phyloP scores from a whole-genome alignment of 2,329 filamentous ascomycete species.

The Phyllachora maydis region DNA sequence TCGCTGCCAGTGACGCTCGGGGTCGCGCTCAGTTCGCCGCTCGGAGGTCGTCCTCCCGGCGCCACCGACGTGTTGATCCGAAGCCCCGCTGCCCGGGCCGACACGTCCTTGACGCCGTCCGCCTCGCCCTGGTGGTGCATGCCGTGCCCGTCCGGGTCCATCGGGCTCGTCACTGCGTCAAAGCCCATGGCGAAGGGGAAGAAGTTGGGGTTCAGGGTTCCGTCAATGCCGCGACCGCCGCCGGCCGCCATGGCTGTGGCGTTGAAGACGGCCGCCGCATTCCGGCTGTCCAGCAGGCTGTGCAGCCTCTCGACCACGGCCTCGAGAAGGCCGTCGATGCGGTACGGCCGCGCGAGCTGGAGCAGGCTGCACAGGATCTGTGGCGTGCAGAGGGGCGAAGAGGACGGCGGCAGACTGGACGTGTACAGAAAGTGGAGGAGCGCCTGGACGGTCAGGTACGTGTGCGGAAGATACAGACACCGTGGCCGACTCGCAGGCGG shows the following conservation, averaged over 20 bases:
- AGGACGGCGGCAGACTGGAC: constrained; percentile 58
- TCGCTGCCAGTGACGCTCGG: constrained; percentile 31
- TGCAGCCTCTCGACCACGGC: constrained; percentile 84
- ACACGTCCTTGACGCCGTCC: constrained; percentile 11
- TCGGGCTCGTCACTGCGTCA: constrained; percentile 15
- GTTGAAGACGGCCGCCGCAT: constrained; percentile 94
- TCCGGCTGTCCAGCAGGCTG: constrained; percentile 72
- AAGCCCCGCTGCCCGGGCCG: constrained; percentile 16
- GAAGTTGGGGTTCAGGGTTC: constrained; percentile 39
- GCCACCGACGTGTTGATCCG: constrained; percentile 25
- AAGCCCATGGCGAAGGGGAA: constrained; percentile 27
- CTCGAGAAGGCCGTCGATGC: constrained; percentile 79
- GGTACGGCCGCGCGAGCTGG: constrained; percentile 83
- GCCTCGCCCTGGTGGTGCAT: constrained; percentile 5
- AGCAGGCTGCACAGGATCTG: constrained; percentile 91
- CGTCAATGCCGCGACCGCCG: constrained; percentile 67
- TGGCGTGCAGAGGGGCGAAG: constrained; percentile 67
- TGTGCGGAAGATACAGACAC: constrained; percentile 84
- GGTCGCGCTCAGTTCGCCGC: constrained; percentile 26
- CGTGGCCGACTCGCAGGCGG: constrained; percentile 52
- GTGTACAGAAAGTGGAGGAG: constrained; percentile 90
- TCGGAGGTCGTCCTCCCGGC: constrained; percentile 14
- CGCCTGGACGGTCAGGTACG: constrained; percentile 70
- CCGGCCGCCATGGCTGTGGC: constrained; percentile 95
- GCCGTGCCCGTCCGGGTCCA: constrained; percentile 6